phyloP scores from a whole-genome alignment of 352 stramenopile genomes.

The Phytophthora kernoviae region DNA sequence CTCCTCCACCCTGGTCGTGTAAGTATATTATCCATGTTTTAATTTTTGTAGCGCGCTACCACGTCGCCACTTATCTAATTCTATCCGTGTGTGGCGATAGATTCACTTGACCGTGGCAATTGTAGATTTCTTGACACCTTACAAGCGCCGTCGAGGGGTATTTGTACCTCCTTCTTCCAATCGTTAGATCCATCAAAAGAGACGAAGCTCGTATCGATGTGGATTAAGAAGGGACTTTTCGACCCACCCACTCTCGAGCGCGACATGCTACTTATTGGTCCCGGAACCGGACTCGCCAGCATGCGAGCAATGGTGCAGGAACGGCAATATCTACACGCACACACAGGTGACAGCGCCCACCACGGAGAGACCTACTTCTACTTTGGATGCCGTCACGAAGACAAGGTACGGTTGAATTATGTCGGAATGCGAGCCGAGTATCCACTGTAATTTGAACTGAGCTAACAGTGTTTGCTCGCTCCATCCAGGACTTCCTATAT shows the following conservation, averaged over 20 bases:
- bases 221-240: slow-evolving; percentile 90
- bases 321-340: slow-evolving; percentile 54
- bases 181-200: slow-evolving; percentile 52
- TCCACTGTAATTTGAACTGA: background rate
- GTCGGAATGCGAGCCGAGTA: too few species aligned
- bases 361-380: slow-evolving; percentile 65
- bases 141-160: slow-evolving; percentile 84
- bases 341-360: slow-evolving; percentile 4
- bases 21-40: slow-evolving; percentile 33
- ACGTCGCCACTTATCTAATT: background rate
- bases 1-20: slow-evolving; percentile 55
- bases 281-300: slow-evolving; percentile 89
- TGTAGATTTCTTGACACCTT: slow-evolving; percentile 90
- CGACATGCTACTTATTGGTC: slow-evolving; percentile 89
- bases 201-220: slow-evolving; percentile 65
- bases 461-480: slow-evolving; percentile 7
- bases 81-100: slow-evolving; percentile 31
- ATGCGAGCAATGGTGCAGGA: slow-evolving; percentile 92
- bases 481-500: slow-evolving; percentile 87
- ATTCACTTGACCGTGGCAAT: slow-evolving; percentile 88
- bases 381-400: slow-evolving; percentile 89
- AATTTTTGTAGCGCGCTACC: background rate
- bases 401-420: slow-evolving; percentile 48
- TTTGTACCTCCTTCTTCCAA: slow-evolving; percentile 86
- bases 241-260: slow-evolving; percentile 44